Base-by-base conservation (phyloP, 208 protist genomes). In the Acanthamoeba triangularis region DNA sequence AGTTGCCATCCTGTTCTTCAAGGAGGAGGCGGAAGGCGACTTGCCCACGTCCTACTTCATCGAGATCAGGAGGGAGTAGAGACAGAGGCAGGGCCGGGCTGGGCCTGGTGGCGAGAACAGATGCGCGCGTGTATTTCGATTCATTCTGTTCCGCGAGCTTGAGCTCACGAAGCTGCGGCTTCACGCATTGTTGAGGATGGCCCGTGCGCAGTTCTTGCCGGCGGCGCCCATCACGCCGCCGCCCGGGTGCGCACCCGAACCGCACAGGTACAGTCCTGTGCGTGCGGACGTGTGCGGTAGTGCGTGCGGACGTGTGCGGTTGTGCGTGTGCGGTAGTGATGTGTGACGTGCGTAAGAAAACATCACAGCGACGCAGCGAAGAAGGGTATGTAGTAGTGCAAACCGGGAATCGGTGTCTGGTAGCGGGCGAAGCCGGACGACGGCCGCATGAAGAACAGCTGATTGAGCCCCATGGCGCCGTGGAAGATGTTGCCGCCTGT, bases 401-500 rank as follows among this genome's bases (percentile, higher is more conserved):
- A 54, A 82, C 74, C 74, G 44, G 84, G 84, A 41, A 90, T 49
- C 10, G 84, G 84, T 8, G 84, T 90, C 18, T 90, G n/a, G 35
- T 90, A 82, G 49, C 78, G 41, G 16, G 54, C n/a, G 74, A 95
- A 97, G n/a, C 87, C 93, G 16, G 61, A 44, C 3, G 72, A 52
- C 6, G 97, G 97, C 0, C 97, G 78, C 65, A 94, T 74, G 28
- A 94, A 96, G 74, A 63, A 95, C 41, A 98, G 93, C 95, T 98
- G 97, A 72, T 97, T 59, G 35, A 98, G 87, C 10, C 80, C 28
- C 78, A 98, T 94, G 2, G 90, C 56, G 11, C 97, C 97, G 87
- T 98, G 97, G 80, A 98, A 98, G 37, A 98, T 98, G 94, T 97
- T 98, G 14, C 96, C 96, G 25, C 85, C 95, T 96, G 59, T 52